Percentiles rank a stretch among this genome's conserved stretches.
These are phyloP conservation scores for Usnea hakonensis DNA, from an alignment of 495 filamentous ascomycete species.

Conservation along the genomic window DNA sequence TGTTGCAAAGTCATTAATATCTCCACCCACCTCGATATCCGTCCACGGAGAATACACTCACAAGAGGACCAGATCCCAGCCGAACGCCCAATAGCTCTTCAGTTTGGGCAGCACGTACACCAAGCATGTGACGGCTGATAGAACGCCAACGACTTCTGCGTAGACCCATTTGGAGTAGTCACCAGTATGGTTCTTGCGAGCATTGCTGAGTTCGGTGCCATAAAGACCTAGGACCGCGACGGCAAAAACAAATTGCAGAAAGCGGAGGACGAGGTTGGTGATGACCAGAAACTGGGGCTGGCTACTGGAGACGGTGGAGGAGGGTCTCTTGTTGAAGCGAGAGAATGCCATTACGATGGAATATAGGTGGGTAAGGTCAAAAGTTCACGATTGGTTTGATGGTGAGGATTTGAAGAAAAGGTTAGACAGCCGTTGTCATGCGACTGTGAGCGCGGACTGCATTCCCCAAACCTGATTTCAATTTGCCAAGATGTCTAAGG, in stretches of 20 bases:
- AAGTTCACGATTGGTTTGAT: no score
- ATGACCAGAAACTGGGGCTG: constrained; percentile 16
- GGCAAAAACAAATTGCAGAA: constrained; percentile 66
- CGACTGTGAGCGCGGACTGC: no score
- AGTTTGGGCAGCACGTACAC: constrained; percentile 56
- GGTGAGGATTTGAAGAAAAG: no score
- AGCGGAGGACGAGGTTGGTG: constrained; percentile 46
- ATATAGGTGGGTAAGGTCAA: no score
- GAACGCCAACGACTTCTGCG: constrained; percentile 55
- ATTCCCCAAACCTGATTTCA: no score
- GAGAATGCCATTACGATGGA: constrained; percentile 12
- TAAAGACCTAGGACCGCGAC: constrained; percentile 74
- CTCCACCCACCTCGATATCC: constrained; percentile 1
- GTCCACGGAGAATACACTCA: constrained; percentile 13
- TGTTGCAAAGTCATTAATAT: not conserved
- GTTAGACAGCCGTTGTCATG: no score
- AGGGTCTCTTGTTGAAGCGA: constrained; percentile 16
- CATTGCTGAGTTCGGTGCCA: constrained; percentile 56
- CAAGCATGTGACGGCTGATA: constrained; percentile 54
- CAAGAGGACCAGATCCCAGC: constrained; percentile 64
- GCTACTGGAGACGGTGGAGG: constrained; percentile 14
- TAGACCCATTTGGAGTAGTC: constrained; percentile 68
- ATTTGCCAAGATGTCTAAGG: no score
- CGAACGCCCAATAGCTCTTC: constrained; percentile 49
- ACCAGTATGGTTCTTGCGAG: constrained; percentile 42